Evolutionary conservation across 768 basidiomycete species (phyloP), one percentile per base, ranked within the genome.

Genomic region (Amanita rubescens): DNA sequence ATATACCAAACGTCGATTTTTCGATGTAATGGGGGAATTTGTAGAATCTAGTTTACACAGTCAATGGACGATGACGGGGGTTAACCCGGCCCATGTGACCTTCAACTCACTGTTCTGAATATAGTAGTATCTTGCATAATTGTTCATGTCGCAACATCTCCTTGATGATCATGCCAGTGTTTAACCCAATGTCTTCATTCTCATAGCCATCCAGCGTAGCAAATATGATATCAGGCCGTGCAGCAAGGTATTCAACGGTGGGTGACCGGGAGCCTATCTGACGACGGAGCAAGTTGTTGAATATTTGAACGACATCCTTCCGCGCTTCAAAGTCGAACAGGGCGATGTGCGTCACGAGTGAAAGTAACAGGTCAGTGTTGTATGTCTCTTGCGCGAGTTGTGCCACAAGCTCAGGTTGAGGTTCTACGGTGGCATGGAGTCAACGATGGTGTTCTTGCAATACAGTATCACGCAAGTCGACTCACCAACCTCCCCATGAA

Each of bases 381-480:
- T 97, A 98, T 8, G 92, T 91, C 66, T 98, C 95, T 64, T 97
- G 94, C 0, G 95, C 90, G 10, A 98, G 82, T 66, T 97, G 94
- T 6, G 94, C 93, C 39, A 97, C 80, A 30, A 91, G 75, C 61
- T 98, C 95, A 0, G 94, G 90, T 14, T 86, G 72, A 7, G 93
- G 89, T 56, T 94, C 93, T 84, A n/a, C n/a, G 30, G 50, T 37
- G 41, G 24, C 27, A 54, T 38, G 60, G 14, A 43, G 58, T 51
- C 49, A 27, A 50, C 22, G 27, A 15, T 8, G 48, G 27, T 55
- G 49, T 38, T 20, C 41, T 51, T 38, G 35, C 44, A 49, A 42
- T 11, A 5, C 51, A 41, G 19, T 24, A 27, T 30, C 43, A 52
- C n/a, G n/a, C 34, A 49, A 34, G 43, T 30, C 8, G 30, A 69